phyloP scores from a whole-genome alignment of 2,329 filamentous ascomycete species.

The Claviceps pazoutovae region DNA sequence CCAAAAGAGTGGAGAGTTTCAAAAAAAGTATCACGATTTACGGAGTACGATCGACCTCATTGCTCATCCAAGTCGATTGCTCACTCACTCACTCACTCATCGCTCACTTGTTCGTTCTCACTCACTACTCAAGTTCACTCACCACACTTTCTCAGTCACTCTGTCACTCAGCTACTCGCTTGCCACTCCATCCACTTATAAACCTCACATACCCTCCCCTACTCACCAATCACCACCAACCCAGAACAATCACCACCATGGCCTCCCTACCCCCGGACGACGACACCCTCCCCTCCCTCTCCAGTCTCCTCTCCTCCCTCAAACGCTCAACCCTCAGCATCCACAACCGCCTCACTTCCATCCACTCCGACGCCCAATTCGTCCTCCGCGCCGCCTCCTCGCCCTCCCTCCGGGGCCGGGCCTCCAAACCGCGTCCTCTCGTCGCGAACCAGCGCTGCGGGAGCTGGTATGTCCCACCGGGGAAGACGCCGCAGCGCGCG shows the following conservation, averaged over 20 bases:
- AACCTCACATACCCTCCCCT: neutral
- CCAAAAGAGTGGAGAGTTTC: neutral
- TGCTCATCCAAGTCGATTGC: neutral
- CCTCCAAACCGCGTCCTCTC: conserved; percentile 49
- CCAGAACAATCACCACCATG: neutral
- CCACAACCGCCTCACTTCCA: conserved; percentile 68
- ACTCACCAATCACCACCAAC: neutral
- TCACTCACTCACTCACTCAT: neutral
- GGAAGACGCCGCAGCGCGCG: conserved; percentile 38
- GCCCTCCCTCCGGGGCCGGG: neutral
- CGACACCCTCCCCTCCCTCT: conserved; percentile 50
- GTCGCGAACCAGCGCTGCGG: conserved; percentile 92
- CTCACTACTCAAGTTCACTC: too few relatives aligned
- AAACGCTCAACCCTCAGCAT: conserved; percentile 66
- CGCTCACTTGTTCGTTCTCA: too few relatives aligned
- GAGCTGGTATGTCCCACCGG: conserved; percentile 76
- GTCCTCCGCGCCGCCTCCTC: conserved; percentile 43
- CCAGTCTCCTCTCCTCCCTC: conserved; percentile 54
- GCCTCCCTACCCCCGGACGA: conserved; percentile 25
- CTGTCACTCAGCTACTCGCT: too few relatives aligned
- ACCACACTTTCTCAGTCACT: too few relatives aligned
- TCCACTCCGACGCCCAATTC: conserved; percentile 63
- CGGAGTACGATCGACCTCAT: conserved; percentile 1
- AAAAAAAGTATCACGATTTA: neutral
- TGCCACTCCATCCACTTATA: too few relatives aligned